These are phyloP conservation scores for Kurtzmaniella quercitrusa DNA, from an alignment of 1,139 yeast species.

Conservation along the genomic window DNA sequence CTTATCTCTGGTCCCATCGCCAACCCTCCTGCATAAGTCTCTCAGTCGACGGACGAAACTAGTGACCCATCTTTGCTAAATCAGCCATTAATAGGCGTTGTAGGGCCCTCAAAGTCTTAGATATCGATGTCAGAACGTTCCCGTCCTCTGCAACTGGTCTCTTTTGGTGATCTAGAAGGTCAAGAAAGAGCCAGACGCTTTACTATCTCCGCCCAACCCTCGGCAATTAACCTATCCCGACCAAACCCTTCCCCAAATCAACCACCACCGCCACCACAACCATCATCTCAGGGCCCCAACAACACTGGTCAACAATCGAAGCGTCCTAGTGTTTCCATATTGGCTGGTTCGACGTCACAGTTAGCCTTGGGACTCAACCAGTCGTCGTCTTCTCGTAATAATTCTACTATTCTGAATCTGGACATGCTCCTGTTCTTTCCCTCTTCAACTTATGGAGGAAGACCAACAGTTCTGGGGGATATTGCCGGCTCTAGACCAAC, in stretches of 20 bases:
- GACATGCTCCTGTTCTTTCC: conserved; percentile 6
- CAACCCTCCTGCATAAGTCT: background rate
- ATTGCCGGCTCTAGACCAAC: conserved; percentile 4
- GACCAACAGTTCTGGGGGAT: background rate
- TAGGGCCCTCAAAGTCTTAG: background rate
- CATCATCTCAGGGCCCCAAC: background rate
- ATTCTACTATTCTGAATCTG: conserved; percentile 9
- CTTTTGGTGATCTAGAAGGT: conserved; percentile 35
- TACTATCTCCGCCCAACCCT: conserved; percentile 46
- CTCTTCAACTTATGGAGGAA: conserved; percentile 1
- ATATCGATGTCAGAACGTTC: conserved; percentile 4
- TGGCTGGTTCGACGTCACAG: background rate
- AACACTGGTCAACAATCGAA: background rate
- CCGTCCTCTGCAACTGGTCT: conserved; percentile 23
- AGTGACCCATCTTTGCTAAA: too few relatives aligned
- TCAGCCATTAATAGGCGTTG: background rate
- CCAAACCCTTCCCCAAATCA: background rate
- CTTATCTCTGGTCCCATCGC: too few relatives aligned
- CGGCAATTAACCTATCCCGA: conserved; percentile 18
- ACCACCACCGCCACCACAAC: background rate
- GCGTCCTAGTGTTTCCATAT: background rate
- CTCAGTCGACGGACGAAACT: background rate
- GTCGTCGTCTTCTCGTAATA: conserved; percentile 12
- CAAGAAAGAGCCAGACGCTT: conserved; percentile 40
- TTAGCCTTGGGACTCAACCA: background rate